These are phyloP conservation scores for Xerocomellus amylosporus DNA, from an alignment of 768 basidiomycete species.

Conservation along the genomic window DNA sequence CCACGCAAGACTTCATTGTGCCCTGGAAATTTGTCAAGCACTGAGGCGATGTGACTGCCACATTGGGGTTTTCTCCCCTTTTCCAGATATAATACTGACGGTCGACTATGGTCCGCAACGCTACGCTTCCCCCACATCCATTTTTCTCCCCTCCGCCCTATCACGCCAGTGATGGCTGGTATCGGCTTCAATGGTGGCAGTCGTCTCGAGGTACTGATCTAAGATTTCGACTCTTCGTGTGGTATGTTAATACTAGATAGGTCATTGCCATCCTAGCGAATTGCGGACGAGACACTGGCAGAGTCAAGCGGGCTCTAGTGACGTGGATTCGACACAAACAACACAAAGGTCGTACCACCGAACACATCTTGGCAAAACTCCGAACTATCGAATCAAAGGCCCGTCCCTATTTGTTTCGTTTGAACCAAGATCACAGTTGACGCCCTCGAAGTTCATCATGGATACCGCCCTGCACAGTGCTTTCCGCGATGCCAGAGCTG, in stretches of 20 bases:
- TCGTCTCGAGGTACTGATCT: constrained; percentile 25
- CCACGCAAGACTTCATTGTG: too few species aligned
- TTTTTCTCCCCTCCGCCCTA: not conserved
- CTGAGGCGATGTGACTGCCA: too few species aligned
- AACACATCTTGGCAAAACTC: constrained; percentile 31
- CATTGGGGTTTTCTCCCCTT: constrained; percentile 1
- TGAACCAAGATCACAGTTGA: not conserved
- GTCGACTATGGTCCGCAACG: not conserved
- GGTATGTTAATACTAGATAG: constrained; percentile 13
- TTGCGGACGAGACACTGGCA: constrained; percentile 29
- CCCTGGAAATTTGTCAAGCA: too few species aligned
- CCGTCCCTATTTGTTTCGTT: not conserved
- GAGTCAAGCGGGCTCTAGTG: constrained; percentile 28
- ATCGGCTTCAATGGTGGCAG: constrained; percentile 30
- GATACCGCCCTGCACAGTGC: constrained; percentile 28
- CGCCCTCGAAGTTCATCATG: constrained; percentile 26
- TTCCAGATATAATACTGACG: constrained; percentile 15
- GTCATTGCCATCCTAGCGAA: constrained; percentile 35
- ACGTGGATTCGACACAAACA: constrained; percentile 32
- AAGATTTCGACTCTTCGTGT: not conserved
- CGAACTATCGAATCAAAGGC: constrained; percentile 30
- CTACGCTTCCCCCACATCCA: not conserved
- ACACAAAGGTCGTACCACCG: constrained; percentile 26
- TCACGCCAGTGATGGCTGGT: constrained; percentile 17
- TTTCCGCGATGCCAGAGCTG: constrained; percentile 35